phyloP scores from a whole-genome alignment of 495 filamentous ascomycete genomes.

The Pyronema omphalodes region DNA sequence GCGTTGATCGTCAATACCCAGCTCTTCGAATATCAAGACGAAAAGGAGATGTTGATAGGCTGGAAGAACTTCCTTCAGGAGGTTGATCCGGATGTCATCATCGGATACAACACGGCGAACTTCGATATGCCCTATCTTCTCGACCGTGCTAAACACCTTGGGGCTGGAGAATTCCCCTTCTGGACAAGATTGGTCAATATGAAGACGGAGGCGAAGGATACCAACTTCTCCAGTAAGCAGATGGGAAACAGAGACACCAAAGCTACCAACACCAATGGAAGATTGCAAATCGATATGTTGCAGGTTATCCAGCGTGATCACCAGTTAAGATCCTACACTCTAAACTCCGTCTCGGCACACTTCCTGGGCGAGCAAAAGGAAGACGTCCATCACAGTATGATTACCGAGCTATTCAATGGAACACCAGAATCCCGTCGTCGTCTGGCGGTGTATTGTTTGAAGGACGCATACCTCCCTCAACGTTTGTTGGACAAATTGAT shows the following conservation, averaged over 20 bases:
- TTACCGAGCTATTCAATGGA: conserved; percentile 91
- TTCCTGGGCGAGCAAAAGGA: conserved; percentile 97
- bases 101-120: conserved; percentile 96
- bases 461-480: conserved; percentile 93
- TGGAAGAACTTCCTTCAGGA: conserved; percentile 83
- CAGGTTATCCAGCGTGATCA: conserved; percentile 88
- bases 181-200: conserved; percentile 58
- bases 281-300: conserved; percentile 81
- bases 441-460: conserved; percentile 89
- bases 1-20: conserved; percentile 89
- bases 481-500: conserved; percentile 93
- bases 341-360: conserved; percentile 93
- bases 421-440: conserved; percentile 78
- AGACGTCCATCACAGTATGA: conserved; percentile 98
- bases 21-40: conserved; percentile 60
- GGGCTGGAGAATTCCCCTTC: conserved; percentile 54
- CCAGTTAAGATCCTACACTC: conserved; percentile 85
- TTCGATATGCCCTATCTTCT: conserved; percentile 98
- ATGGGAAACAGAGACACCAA: conserved; percentile 95
- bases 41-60: conserved; percentile 67
- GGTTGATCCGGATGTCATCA: conserved; percentile 94
- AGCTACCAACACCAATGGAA: conserved; percentile 79
- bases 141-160: conserved; percentile 70
- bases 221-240: conserved; percentile 92
- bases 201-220: conserved; percentile 47